Conservation (phyloP, 2,329 filamentous ascomycete species). For the Talaromyces islandicus region DNA sequence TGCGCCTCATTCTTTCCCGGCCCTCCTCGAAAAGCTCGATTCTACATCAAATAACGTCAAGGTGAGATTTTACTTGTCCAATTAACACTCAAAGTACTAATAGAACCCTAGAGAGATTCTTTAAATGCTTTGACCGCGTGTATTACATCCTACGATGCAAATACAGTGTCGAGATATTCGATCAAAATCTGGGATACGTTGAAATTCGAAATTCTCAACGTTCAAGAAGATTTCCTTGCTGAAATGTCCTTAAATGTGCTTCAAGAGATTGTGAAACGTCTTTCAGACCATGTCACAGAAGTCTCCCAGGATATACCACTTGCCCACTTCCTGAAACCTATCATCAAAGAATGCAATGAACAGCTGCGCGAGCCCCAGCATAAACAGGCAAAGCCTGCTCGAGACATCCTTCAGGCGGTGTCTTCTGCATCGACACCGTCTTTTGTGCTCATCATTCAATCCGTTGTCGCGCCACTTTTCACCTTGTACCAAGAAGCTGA, state of each 20-base stretch:
- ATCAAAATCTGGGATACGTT: constrained; percentile 62
- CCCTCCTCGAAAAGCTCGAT: constrained; percentile 62
- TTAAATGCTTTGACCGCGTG: constrained; percentile 58
- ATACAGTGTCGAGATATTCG: constrained; percentile 56
- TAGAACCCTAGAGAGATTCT: constrained; percentile 50
- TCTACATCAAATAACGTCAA: constrained; percentile 65
- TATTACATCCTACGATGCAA: constrained; percentile 52
- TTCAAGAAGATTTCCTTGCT: constrained; percentile 60
- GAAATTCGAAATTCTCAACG: constrained; percentile 64
- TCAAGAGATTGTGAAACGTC: constrained; percentile 48
- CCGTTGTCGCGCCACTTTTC: constrained; percentile 53
- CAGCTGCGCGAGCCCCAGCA: constrained; percentile 63
- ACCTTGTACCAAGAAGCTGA: constrained; percentile 56
- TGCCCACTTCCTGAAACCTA: constrained; percentile 52
- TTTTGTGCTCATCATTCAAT: constrained; percentile 51
- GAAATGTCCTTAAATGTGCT: constrained; percentile 53
- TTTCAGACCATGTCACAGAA: constrained; percentile 42
- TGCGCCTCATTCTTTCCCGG: constrained; percentile 62
- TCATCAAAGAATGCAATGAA: constrained; percentile 62
- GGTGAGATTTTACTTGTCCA: constrained; percentile 27
- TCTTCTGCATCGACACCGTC: constrained; percentile 50
- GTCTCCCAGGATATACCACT: constrained; percentile 38
- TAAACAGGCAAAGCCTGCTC: constrained; percentile 61
- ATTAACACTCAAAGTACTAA: constrained; percentile 14
- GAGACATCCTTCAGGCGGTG: constrained; percentile 53